Percentiles rank a stretch among this genome's conserved stretches.
Evolutionary conservation across 352 stramenopile species (phyloP).

Genomic region (Phytophthora aleatoria): DNA sequence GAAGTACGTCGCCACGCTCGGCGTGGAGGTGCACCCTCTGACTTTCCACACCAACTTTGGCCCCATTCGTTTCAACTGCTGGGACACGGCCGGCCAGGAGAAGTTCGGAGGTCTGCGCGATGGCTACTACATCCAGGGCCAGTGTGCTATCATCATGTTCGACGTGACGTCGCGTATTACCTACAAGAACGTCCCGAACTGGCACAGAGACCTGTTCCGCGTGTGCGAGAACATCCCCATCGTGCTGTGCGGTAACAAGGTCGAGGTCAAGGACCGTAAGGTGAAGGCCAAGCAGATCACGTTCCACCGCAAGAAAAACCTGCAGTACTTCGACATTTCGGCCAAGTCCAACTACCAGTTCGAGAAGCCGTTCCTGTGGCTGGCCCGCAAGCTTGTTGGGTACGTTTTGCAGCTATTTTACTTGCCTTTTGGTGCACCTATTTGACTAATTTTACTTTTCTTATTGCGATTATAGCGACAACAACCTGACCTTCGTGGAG

Average conservation of each 20-base stretch:
- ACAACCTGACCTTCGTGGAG: conserved; percentile 99
- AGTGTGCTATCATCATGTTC: conserved; percentile 99
- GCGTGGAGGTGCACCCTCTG: conserved; percentile 99
- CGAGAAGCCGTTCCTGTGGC: conserved; percentile 99
- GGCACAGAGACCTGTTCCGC: conserved; percentile 98
- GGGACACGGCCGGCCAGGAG: conserved; percentile 99
- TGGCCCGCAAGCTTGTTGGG: conserved; percentile 98
- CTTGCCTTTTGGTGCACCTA: neutral
- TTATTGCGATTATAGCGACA: conserved; percentile 74
- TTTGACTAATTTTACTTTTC: conserved; percentile 4
- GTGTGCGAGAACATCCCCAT: conserved; percentile 99
- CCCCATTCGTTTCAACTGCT: conserved; percentile 99
- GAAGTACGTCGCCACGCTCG: conserved; percentile 99
- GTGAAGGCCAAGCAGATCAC: conserved; percentile 99
- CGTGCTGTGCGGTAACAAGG: conserved; percentile 99
- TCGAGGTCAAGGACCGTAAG: conserved; percentile 99
- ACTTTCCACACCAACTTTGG: conserved; percentile 99
- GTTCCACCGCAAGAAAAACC: conserved; percentile 99
- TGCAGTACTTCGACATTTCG: conserved; percentile 99
- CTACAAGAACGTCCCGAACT: conserved; percentile 99
- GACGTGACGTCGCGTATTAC: conserved; percentile 99
- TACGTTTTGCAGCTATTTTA: conserved; percentile 36
- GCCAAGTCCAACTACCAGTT: conserved; percentile 99
- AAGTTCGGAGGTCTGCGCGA: conserved; percentile 97
- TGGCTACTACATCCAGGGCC: conserved; percentile 99